Percentiles rank a stretch among this genome's conserved stretches.
These are phyloP conservation scores for Botryosphaeria dothidea DNA, from an alignment of 2,329 filamentous ascomycete genomes.

Conservation along the genomic window DNA sequence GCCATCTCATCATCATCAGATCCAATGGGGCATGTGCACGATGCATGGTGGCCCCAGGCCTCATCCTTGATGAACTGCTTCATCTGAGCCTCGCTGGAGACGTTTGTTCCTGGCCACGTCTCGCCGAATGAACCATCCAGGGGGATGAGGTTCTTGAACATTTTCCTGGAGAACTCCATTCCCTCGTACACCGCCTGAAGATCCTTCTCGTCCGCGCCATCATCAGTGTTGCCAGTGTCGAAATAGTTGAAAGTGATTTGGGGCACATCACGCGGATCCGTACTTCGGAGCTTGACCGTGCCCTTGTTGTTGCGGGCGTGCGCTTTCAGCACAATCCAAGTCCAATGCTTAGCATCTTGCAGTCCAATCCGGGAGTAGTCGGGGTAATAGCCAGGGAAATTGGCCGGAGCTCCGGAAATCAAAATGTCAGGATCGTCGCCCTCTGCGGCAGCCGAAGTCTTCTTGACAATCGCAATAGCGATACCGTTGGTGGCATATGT, in stretches of 20 bases:
- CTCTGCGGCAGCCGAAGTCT: constrained; percentile 41
- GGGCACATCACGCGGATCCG: constrained; percentile 65
- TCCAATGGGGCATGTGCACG: constrained; percentile 58
- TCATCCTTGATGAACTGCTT: constrained; percentile 31
- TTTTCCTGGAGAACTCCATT: constrained; percentile 52
- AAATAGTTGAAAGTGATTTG: constrained; percentile 52
- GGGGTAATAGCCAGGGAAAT: constrained; percentile 58
- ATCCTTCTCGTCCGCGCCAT: constrained; percentile 31
- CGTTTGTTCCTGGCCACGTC: constrained; percentile 44
- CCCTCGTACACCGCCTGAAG: constrained; percentile 57
- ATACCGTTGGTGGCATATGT: constrained; percentile 55
- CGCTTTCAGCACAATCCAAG: constrained; percentile 59
- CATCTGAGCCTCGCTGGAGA: constrained; percentile 46
- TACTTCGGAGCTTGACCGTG: constrained; percentile 60
- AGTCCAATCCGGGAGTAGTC: constrained; percentile 51
- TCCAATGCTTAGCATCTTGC: constrained; percentile 45
- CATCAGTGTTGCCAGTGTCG: constrained; percentile 49
- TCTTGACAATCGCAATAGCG: constrained; percentile 48
- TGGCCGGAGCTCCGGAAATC: constrained; percentile 56
- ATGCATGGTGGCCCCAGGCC: constrained; percentile 55
- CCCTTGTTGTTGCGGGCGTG: constrained; percentile 64
- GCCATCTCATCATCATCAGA: constrained; percentile 54
- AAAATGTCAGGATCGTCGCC: constrained; percentile 46
- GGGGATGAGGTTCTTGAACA: constrained; percentile 24
- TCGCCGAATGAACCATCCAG: constrained; percentile 41